Evolutionary conservation across 768 basidiomycete species (phyloP).

Genomic region (Lactarius quietus): DNA sequence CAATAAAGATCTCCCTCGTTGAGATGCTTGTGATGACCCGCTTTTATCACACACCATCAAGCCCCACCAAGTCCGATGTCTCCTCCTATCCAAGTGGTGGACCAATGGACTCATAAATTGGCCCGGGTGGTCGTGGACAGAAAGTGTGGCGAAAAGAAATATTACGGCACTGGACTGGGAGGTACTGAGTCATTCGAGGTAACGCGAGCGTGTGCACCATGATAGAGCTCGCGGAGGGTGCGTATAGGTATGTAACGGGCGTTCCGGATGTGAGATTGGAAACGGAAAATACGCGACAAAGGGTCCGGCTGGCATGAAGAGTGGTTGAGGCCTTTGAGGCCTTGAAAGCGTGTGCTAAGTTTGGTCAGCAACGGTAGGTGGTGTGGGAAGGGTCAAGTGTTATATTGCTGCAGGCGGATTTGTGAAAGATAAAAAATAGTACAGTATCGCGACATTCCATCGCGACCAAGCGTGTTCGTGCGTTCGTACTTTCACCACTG

Average conservation of each 20-base stretch:
- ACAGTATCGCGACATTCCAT: too few relatives aligned
- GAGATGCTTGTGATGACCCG: slow-evolving; percentile 32
- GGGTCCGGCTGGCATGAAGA: slow-evolving; percentile 18
- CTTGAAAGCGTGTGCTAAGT: too few relatives aligned
- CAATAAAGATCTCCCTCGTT: slow-evolving; percentile 55
- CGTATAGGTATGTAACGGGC: slow-evolving; percentile 14
- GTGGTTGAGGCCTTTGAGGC: not conserved
- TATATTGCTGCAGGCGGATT: too few relatives aligned
- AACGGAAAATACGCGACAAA: slow-evolving; percentile 22
- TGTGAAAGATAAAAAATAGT: too few relatives aligned
- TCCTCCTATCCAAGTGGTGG: slow-evolving; percentile 28
- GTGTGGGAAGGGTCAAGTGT: too few relatives aligned
- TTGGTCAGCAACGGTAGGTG: too few relatives aligned
- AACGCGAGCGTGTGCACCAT: slow-evolving; percentile 7
- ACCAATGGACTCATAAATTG: slow-evolving; percentile 27
- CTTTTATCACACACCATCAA: slow-evolving; percentile 48
- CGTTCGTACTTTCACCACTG: too few relatives aligned
- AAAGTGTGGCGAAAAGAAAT: slow-evolving; percentile 23
- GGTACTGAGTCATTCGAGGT: slow-evolving; percentile 14
- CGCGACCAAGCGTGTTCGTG: too few relatives aligned
- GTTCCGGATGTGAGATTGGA: slow-evolving; percentile 8
- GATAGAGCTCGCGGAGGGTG: slow-evolving; percentile 17
- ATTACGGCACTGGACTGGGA: slow-evolving; percentile 23
- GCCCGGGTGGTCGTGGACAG: slow-evolving; percentile 5
- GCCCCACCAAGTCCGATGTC: slow-evolving; percentile 43